These are phyloP conservation scores for Hordeum marinum DNA, from an alignment of 176 grass and related monocot genomes.

Conservation along the genomic window DNA sequence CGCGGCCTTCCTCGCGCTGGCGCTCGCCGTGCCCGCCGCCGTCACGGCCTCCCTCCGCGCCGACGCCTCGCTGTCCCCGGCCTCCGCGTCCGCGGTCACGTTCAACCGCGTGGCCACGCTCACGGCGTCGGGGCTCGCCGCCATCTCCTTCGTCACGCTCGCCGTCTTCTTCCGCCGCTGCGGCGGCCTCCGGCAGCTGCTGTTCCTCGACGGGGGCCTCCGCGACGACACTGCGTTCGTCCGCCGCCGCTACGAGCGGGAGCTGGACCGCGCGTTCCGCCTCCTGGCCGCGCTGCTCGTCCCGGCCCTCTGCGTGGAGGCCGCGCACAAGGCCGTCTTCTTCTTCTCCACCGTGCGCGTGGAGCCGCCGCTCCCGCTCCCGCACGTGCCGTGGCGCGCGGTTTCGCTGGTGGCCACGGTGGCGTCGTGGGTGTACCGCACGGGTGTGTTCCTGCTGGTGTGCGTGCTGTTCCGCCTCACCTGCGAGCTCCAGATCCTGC, in stretches of 20 bases:
- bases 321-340: constrained; percentile 68
- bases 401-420: constrained; percentile 51
- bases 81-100: constrained; percentile 34
- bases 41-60: constrained; percentile 38
- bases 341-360: constrained; percentile 72
- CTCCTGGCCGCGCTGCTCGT: constrained; percentile 62
- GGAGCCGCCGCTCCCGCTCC: not conserved
- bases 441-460: constrained; percentile 79
- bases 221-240: constrained; percentile 58
- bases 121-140: constrained; percentile 56
- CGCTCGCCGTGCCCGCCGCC: constrained; percentile 45
- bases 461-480: constrained; percentile 95
- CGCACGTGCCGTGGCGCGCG: constrained; percentile 31
- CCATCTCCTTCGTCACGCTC: constrained; percentile 64
- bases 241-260: constrained; percentile 45
- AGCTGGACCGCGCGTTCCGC: constrained; percentile 81
- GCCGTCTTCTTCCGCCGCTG: constrained; percentile 57
- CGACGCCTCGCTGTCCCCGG: constrained; percentile 13
- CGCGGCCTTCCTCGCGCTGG: constrained; percentile 50
- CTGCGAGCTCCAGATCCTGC: constrained; percentile 95
- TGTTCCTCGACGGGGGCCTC: constrained; percentile 81
- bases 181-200: constrained; percentile 59
- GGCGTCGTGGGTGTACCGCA: constrained; percentile 82
- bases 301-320: constrained; percentile 66
- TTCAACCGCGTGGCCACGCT: constrained; percentile 65